Percentiles rank a stretch among this genome's conserved stretches.
Evolutionary conservation across 257 asterid species (phyloP).

Genomic region (Echium plantagineum): DNA sequence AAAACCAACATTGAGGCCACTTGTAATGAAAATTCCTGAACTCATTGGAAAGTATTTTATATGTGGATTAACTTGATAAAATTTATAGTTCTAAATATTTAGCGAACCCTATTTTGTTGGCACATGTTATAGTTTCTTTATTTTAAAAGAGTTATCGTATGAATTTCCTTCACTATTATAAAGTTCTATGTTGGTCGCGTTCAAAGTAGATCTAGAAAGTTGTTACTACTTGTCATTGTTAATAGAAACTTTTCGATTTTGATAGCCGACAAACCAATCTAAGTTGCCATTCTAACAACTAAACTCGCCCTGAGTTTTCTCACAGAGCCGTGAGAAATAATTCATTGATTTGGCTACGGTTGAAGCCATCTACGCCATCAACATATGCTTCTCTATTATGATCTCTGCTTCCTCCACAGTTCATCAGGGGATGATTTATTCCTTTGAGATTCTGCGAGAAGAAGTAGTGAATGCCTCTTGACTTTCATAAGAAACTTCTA

Average conservation of each 20-base stretch:
- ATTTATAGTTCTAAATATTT: not conserved
- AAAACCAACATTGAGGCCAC: too few species aligned
- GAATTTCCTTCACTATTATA: not conserved
- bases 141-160: too few species aligned
- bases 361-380: not conserved
- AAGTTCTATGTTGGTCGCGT: not conserved
- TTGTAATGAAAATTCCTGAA: not conserved
- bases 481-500: not conserved
- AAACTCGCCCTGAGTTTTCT: not conserved
- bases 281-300: too few species aligned
- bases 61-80: not conserved
- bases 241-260: not conserved
- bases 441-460: not conserved
- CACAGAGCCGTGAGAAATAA: not conserved
- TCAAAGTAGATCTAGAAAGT: not conserved
- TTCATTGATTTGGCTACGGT: not conserved
- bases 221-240: not conserved
- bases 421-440: not conserved
- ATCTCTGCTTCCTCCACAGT: not conserved
- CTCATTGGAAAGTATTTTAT: not conserved
- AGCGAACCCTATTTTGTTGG: not conserved
- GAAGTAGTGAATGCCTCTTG: not conserved
- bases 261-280: not conserved
- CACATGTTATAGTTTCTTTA: not conserved
- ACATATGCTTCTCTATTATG: not conserved